Evolutionary conservation across 495 filamentous ascomycete genomes (phyloP), one percentile per base, ranked within the genome.

Genomic region (Opeltia flavorubescens): DNA sequence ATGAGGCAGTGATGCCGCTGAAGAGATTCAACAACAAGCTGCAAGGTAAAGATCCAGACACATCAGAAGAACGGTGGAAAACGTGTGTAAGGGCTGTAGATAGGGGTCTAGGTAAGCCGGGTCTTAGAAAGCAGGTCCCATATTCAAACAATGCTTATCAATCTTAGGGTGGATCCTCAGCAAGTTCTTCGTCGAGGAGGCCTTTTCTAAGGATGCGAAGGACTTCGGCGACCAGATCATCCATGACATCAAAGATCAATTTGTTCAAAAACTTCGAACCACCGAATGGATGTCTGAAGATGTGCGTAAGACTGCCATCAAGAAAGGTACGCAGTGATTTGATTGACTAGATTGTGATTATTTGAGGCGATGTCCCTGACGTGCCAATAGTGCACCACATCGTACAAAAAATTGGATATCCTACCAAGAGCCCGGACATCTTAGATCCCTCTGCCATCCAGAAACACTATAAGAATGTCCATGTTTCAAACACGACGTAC

Each of bases 381-480:
- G 20, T n/a, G 5, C 27, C 23, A 8, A 18, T 17, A 47, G 44
- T 47, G 12, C 44, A 47, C 13, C 80, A 81, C 42, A 84, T 86
- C 50, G 63, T 75, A 26, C 78, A 84, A 58, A 83, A 85, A 55
- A 84, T 87, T 34, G 83, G 81, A 3, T 87, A 78, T 58, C 81
- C 79, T 8, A 80, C 76, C 20, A 72, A 74, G 41, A 77, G 70
- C 45, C 79, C 80, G 2, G 68, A 83, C 54, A 69, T 84, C 44
- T 65, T 71, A 51, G 68, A 83, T 45, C 70, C 77, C 9, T 61
- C 66, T 1, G 70, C 69, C 29, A 62, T 84, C 6, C 64, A 72
- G 31, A 57, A 70, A 5, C 83, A 77, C 55, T 86, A 86, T 58
- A 55, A 61, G 6, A 56, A 57, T 15, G 57, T 83, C 31, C 61